These are phyloP conservation scores for Medicago lupulina DNA, from an alignment of 306 rosid species.

Conservation along the genomic window DNA sequence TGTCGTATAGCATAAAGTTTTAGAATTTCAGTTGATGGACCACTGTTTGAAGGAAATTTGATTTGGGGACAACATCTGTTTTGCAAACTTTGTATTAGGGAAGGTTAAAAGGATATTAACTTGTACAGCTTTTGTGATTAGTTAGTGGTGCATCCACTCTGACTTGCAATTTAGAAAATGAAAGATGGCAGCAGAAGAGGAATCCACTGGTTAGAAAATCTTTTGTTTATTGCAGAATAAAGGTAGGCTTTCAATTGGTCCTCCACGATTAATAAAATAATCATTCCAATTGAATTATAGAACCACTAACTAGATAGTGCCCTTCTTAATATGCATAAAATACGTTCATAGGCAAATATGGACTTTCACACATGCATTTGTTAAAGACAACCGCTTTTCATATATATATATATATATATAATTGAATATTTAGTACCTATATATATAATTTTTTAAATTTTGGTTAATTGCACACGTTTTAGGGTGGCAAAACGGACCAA, in stretches of 20 bases:
- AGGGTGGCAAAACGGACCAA: no score
- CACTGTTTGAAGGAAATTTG: constrained; percentile 11
- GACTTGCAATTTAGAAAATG: constrained; percentile 38
- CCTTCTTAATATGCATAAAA: constrained; percentile 38
- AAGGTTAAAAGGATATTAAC: constrained; percentile 9
- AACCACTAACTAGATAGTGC: constrained; percentile 53
- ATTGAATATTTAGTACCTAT: no score
- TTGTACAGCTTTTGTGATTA: constrained; percentile 11
- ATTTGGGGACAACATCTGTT: constrained; percentile 8
- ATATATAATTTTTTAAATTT: no score
- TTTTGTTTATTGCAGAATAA: constrained; percentile 36
- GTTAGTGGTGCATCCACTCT: constrained; percentile 42
- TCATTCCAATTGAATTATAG: constrained; percentile 39
- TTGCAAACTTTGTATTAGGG: neutral
- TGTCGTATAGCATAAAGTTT: neutral
- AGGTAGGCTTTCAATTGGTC: constrained; percentile 35
- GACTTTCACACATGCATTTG: constrained; percentile 25
- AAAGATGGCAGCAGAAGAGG: constrained; percentile 37
- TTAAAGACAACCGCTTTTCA: neutral
- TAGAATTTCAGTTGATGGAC: neutral
- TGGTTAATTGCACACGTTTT: no score
- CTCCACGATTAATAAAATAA: constrained; percentile 50
- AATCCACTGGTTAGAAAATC: constrained; percentile 38
- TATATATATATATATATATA: no score
- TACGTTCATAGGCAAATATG: constrained; percentile 41